These are phyloP conservation scores for Maudiozyma pseudohumilis DNA, from an alignment of 805 yeast species.

Conservation along the genomic window DNA sequence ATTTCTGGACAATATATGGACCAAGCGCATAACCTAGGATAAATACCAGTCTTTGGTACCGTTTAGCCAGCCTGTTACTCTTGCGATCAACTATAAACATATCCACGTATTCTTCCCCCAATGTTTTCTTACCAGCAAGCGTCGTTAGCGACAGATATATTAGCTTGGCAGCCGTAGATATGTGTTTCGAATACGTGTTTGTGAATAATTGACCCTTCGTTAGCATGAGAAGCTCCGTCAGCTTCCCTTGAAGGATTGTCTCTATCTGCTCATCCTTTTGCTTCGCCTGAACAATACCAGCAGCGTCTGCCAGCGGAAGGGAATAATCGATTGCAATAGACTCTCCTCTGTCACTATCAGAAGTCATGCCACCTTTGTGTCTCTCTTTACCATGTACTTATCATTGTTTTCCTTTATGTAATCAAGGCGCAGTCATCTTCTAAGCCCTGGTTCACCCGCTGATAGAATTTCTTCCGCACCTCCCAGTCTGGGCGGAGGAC, in stretches of 20 bases:
- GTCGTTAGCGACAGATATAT: constrained; percentile 71
- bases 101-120: constrained; percentile 94
- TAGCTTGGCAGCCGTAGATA: constrained; percentile 47
- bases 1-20: constrained; percentile 43
- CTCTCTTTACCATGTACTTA: too few relatives aligned
- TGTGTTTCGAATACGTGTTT: constrained; percentile 52
- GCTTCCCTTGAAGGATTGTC: constrained; percentile 39
- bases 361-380: too few relatives aligned
- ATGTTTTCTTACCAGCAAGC: constrained; percentile 60
- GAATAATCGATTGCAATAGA: too few relatives aligned
- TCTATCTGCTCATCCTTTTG: constrained; percentile 81
- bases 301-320: constrained; percentile 71
- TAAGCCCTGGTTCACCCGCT: too few relatives aligned
- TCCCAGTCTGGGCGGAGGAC: too few relatives aligned
- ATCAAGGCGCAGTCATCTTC: too few relatives aligned
- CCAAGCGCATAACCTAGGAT: constrained; percentile 49
- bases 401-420: too few relatives aligned
- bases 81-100: constrained; percentile 48
- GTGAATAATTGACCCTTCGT: constrained; percentile 54
- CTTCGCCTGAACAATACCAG: constrained; percentile 82
- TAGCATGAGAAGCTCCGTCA: constrained; percentile 46
- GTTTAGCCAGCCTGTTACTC: constrained; percentile 42
- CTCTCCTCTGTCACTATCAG: too few relatives aligned
- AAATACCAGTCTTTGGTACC: constrained; percentile 43
- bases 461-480: too few relatives aligned